Evolutionary conservation across 1,284 basidiomycete species (phyloP).

Genomic region (Trichosporon asahii): DNA sequence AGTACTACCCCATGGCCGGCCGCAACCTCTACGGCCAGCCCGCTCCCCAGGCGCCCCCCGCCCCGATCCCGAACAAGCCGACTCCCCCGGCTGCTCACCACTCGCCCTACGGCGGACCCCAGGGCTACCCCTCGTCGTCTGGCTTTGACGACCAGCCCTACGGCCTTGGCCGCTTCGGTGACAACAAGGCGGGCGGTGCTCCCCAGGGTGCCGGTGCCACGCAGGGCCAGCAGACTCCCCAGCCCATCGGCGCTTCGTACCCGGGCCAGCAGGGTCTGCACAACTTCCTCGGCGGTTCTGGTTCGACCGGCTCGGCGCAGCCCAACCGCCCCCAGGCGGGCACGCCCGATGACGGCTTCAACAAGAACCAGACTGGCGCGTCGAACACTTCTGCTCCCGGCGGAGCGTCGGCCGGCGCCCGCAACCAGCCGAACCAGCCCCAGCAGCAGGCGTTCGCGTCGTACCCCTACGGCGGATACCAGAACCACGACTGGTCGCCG

Average conservation of each 20-base stretch:
- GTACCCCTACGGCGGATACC: slow-evolving; percentile 36
- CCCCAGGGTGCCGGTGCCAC: slow-evolving; percentile 18
- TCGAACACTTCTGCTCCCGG: slow-evolving; percentile 20
- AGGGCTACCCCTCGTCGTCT: slow-evolving; percentile 38
- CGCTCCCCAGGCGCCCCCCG: slow-evolving; percentile 42
- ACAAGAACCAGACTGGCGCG: slow-evolving; percentile 24
- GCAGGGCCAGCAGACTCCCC: slow-evolving; percentile 25
- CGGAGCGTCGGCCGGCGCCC: slow-evolving; percentile 14
- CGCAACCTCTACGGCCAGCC: slow-evolving; percentile 49
- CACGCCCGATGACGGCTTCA: slow-evolving; percentile 47
- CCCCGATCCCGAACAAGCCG: slow-evolving; percentile 45
- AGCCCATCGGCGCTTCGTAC: slow-evolving; percentile 24
- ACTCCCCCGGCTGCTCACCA: slow-evolving; percentile 34
- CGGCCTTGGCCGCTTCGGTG: slow-evolving; percentile 41
- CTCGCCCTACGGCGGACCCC: slow-evolving; percentile 47
- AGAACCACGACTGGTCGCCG: slow-evolving; percentile 37
- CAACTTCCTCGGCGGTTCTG: slow-evolving; percentile 37
- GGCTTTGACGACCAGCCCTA: slow-evolving; percentile 43
- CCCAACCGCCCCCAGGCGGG: slow-evolving; percentile 34
- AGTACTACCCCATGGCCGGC: slow-evolving; percentile 49
- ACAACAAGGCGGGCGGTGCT: slow-evolving; percentile 25
- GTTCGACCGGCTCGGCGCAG: slow-evolving; percentile 21
- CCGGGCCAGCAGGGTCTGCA: slow-evolving; percentile 35
- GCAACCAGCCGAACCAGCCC: slow-evolving; percentile 28
- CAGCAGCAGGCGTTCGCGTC: slow-evolving; percentile 32